Evolutionary conservation across 208 protist species (phyloP).

Genomic region (Phytomonas sp.): DNA sequence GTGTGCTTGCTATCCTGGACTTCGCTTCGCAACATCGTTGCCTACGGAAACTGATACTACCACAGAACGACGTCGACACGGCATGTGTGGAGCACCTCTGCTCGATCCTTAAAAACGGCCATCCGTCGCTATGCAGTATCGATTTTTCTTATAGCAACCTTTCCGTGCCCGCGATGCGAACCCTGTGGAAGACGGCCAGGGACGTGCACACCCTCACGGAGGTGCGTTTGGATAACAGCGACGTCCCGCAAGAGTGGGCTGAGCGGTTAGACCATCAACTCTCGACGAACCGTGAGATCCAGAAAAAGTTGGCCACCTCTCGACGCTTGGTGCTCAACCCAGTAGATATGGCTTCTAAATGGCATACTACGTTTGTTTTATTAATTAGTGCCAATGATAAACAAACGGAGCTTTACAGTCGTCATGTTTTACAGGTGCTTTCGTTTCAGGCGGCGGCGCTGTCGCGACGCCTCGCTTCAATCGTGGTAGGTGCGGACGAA

Average conservation of each 20-base stretch:
- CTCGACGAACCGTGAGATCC: neutral
- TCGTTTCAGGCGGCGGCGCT: conserved; percentile 43
- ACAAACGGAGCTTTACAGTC: conserved; percentile 32
- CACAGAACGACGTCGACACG: conserved; percentile 54
- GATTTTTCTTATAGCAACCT: conserved; percentile 63
- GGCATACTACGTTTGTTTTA: conserved; percentile 67
- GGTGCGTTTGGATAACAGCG: conserved; percentile 39
- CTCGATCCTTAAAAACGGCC: conserved; percentile 30
- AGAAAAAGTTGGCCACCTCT: neutral
- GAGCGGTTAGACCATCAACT: conserved; percentile 23
- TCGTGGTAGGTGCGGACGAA: conserved; percentile 42
- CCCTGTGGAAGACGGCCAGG: conserved; percentile 57
- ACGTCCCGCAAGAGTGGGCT: conserved; percentile 56
- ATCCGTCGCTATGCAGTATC: conserved; percentile 38
- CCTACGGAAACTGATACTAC: conserved; percentile 42
- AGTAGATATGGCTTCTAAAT: conserved; percentile 15
- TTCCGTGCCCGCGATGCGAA: conserved; percentile 48
- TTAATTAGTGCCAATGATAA: conserved; percentile 32
- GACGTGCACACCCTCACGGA: conserved; percentile 23
- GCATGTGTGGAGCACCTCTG: conserved; percentile 57
- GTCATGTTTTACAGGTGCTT: conserved; percentile 45
- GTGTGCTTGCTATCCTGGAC: conserved; percentile 60
- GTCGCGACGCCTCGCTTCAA: conserved; percentile 58
- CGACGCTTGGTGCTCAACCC: neutral
- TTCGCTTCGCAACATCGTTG: conserved; percentile 53